Evolutionary conservation across 2,329 filamentous ascomycete genomes (phyloP).

Genomic region (Colletotrichum aenigma): DNA sequence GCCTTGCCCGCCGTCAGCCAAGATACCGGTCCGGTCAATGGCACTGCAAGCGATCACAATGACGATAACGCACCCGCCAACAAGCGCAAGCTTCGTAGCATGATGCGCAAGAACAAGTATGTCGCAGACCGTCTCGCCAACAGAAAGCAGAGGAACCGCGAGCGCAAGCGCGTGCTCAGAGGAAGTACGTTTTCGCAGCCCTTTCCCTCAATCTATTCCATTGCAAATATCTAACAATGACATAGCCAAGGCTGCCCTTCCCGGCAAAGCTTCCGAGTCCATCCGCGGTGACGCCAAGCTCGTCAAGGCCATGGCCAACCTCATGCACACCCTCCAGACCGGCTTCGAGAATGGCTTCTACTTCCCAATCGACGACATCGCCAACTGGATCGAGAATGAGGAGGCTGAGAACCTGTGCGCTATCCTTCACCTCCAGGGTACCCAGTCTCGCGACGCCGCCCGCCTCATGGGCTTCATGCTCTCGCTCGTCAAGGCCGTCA

Average conservation of each 20-base stretch:
- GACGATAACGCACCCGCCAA: background rate
- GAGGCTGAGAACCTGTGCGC: background rate
- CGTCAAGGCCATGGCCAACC: background rate
- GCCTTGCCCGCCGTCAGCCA: background rate
- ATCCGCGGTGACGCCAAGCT: background rate
- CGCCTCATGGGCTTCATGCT: background rate
- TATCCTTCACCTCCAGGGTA: background rate
- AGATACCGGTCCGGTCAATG: background rate
- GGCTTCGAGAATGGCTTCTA: background rate
- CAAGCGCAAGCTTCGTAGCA: background rate
- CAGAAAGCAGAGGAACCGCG: background rate
- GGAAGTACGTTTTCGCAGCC: background rate
- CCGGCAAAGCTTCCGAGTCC: background rate
- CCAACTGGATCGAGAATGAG: background rate
- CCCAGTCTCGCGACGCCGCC: background rate
- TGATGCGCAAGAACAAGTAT: fast-evolving
- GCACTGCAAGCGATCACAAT: background rate
- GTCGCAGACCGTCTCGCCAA: background rate
- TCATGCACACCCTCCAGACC: background rate
- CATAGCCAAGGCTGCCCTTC: background rate
- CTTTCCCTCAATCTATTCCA: no score
- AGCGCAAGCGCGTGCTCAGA: background rate
- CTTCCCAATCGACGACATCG: background rate
- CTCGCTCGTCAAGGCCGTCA: background rate
- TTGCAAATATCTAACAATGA: background rate